A percentile compares a stretch with the other conserved stretches of the same genome.
Conservation (phyloP, 441 rosid genomes). For the Sinapis alba region DNA sequence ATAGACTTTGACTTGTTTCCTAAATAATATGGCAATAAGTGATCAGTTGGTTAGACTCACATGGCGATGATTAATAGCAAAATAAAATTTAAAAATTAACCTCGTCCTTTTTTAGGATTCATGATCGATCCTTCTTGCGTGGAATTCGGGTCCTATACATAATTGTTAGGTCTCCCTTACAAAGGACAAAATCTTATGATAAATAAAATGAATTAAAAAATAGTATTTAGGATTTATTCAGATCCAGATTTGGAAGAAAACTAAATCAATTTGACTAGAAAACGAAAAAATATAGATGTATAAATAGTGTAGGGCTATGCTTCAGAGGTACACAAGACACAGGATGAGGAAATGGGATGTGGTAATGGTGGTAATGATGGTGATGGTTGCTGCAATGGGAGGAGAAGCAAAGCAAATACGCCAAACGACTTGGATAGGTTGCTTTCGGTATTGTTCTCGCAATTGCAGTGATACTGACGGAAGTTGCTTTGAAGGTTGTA, state of each 20-base stretch:
- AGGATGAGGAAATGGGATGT: conserved; percentile 15
- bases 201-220: background rate
- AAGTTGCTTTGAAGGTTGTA: conserved; percentile 24
- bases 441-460: conserved; percentile 28
- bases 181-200: background rate
- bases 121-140: background rate
- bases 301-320: conserved; percentile 1
- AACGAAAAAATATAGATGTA: background rate
- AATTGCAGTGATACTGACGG: conserved; percentile 11
- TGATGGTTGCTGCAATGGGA: background rate
- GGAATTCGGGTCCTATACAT: background rate
- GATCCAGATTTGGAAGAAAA: conserved; percentile 11
- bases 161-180: background rate
- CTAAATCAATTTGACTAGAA: conserved; percentile 5
- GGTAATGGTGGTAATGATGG: background rate
- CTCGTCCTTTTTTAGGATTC: background rate
- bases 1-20: background rate
- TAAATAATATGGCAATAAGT: background rate
- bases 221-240: background rate
- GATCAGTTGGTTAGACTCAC: background rate
- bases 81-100: background rate
- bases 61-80: background rate
- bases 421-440: background rate
- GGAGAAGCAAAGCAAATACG: conserved; percentile 2
- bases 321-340: background rate